These are phyloP conservation scores for Phytophthora melonis DNA, from an alignment of 352 stramenopile species.

Conservation along the genomic window DNA sequence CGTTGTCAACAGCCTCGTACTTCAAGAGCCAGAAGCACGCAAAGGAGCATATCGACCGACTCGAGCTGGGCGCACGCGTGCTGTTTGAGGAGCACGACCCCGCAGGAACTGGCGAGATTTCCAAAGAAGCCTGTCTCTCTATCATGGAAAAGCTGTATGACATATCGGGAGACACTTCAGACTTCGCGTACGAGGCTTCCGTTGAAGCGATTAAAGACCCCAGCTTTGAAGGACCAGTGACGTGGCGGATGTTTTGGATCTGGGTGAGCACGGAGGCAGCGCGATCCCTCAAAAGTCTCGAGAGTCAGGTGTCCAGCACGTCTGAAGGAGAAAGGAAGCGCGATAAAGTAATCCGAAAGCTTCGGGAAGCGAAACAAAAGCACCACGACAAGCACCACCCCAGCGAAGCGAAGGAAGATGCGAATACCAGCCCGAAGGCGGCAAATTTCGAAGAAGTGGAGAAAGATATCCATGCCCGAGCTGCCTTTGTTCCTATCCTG, in stretches of 20 bases:
- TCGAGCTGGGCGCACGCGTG: constrained; percentile 83
- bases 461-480: constrained; percentile 37
- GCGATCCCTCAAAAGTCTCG: constrained; percentile 66
- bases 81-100: constrained; percentile 88
- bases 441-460: constrained; percentile 28
- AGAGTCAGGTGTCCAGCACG: constrained; percentile 30
- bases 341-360: constrained; percentile 31
- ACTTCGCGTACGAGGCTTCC: constrained; percentile 67
- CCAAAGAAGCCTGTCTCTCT: constrained; percentile 70
- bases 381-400: constrained; percentile 30
- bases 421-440: constrained; percentile 9
- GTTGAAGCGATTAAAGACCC: constrained; percentile 68
- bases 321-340: constrained; percentile 32
- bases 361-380: constrained; percentile 37
- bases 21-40: constrained; percentile 79
- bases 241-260: constrained; percentile 87
- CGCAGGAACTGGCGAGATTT: constrained; percentile 62
- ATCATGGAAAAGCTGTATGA: constrained; percentile 84
- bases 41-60: constrained; percentile 82
- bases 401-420: constrained; percentile 10
- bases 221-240: constrained; percentile 66
- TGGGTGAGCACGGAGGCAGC: constrained; percentile 86
- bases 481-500: constrained; percentile 32
- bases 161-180: constrained; percentile 68
- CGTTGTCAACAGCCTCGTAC: constrained; percentile 72